phyloP scores from a whole-genome alignment of 1,284 basidiomycete genomes.

The Melampsora abietis-canadensis region DNA sequence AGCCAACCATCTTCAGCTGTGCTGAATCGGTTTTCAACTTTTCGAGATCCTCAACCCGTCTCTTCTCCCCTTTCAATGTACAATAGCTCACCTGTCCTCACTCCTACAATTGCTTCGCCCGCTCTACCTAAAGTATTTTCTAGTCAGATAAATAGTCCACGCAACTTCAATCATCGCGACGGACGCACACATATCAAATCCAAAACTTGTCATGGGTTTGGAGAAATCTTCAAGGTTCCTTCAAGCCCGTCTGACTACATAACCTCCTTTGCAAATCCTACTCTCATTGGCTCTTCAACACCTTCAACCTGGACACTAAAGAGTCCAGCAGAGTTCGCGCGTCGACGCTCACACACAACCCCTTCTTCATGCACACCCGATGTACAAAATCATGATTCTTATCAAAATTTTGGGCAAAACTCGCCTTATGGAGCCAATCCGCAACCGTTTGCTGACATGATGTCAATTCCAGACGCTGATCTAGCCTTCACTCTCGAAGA shows the following conservation, averaged over 20 bases:
- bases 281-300: neutral
- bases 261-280: neutral
- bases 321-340: neutral
- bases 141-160: conserved; percentile 3
- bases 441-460: too few species aligned
- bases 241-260: neutral
- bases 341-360: conserved; percentile 1
- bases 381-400: neutral
- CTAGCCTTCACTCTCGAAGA: too few species aligned
- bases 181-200: conserved; percentile 8
- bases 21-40: conserved; percentile 4
- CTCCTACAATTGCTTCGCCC: conserved; percentile 2
- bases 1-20: conserved; percentile 10
- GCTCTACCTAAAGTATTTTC: conserved; percentile 4
- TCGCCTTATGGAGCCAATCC: too few species aligned
- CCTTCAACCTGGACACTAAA: neutral
- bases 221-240: neutral
- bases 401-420: too few species aligned
- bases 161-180: neutral
- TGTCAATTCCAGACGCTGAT: too few species aligned
- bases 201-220: conserved; percentile 6
- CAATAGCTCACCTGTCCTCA: neutral
- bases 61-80: neutral
- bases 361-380: neutral
- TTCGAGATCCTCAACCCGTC: neutral